phyloP scores from a whole-genome alignment of 2,329 filamentous ascomycete species.

The Colletotrichum spinosum region DNA sequence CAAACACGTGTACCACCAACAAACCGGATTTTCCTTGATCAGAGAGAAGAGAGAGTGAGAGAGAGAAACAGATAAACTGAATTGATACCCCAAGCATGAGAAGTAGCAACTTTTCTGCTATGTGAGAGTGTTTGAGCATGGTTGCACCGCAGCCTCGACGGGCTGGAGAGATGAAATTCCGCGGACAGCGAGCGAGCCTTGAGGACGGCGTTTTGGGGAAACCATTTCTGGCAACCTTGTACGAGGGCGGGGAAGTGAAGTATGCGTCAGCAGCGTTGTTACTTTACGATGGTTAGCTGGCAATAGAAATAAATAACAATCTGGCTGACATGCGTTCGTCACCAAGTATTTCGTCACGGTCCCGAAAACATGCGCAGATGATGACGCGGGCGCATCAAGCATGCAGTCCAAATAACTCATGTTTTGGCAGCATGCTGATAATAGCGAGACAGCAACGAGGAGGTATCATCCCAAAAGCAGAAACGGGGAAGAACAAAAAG shows the following conservation, averaged over 20 bases:
- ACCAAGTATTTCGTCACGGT: too few relatives aligned
- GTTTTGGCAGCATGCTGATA: conserved; percentile 11
- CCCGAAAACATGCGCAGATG: too few relatives aligned
- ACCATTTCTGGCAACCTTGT: neutral
- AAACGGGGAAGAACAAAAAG: conserved; percentile 1
- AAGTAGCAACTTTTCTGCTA: neutral
- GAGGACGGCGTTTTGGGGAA: conserved; percentile 14
- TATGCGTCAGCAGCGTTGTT: conserved; percentile 13
- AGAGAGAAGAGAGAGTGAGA: conserved; percentile 17
- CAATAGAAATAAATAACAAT: conserved; percentile 16
- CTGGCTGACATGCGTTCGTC: neutral
- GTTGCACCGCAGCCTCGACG: neutral
- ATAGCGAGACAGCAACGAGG: neutral
- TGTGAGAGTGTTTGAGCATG: conserved; percentile 1
- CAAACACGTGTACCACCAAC: conserved; percentile 27
- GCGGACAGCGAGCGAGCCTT: conserved; percentile 9
- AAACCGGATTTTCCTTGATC: conserved; percentile 28
- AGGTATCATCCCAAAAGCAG: conserved; percentile 37
- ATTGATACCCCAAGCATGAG: conserved; percentile 35
- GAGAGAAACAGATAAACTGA: conserved; percentile 30
- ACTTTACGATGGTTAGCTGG: conserved; percentile 5
- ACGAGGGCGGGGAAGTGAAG: neutral
- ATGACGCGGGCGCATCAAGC: too few relatives aligned
- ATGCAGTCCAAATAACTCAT: conserved; percentile 3
- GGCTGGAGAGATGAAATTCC: conserved; percentile 7